These are phyloP conservation scores for Diaporthe aspalathi DNA, from an alignment of 2,329 filamentous ascomycete species.

Conservation along the genomic window DNA sequence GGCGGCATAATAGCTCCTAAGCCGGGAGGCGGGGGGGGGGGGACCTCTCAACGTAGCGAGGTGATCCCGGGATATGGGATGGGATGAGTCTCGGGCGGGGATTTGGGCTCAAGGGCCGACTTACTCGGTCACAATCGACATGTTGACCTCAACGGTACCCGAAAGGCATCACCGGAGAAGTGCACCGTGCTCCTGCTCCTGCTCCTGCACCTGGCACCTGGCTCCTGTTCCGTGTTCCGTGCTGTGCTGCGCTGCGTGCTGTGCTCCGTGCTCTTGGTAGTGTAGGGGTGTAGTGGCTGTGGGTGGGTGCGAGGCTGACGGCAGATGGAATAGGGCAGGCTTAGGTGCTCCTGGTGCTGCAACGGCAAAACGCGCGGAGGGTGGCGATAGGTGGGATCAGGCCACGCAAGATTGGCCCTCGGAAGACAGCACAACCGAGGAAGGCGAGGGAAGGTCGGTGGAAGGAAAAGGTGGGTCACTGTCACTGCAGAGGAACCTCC, in stretches of 20 bases:
- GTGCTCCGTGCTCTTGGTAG: background rate
- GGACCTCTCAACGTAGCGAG: background rate
- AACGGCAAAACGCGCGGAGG: slow-evolving; percentile 1
- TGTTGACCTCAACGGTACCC: slow-evolving; percentile 42
- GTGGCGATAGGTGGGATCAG: slow-evolving; percentile 35
- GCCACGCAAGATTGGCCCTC: slow-evolving; percentile 37
- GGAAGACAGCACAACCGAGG: slow-evolving; percentile 36
- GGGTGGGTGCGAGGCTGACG: slow-evolving; percentile 18
- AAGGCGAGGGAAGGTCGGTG: slow-evolving; percentile 21
- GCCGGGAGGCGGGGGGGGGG: background rate
- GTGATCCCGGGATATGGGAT: background rate
- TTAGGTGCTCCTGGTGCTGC: background rate
- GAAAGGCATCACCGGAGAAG: slow-evolving; percentile 37
- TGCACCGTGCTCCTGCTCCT: slow-evolving; percentile 19
- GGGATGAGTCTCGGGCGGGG: slow-evolving; percentile 6
- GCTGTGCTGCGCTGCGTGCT: background rate
- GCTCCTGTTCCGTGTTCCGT: slow-evolving; percentile 6
- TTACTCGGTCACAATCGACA: slow-evolving; percentile 62
- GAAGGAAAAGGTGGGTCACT: slow-evolving; percentile 38
- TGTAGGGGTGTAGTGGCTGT: background rate
- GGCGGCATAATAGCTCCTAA: background rate
- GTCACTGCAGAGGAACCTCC: background rate
- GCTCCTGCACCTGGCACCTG: background rate
- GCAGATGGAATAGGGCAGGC: slow-evolving; percentile 8
- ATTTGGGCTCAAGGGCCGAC: slow-evolving; percentile 40